A percentile compares a stretch with the other conserved stretches of the same genome.
Conservation (phyloP, 2,329 filamentous ascomycete genomes). For the Xylaria hypoxylon region DNA sequence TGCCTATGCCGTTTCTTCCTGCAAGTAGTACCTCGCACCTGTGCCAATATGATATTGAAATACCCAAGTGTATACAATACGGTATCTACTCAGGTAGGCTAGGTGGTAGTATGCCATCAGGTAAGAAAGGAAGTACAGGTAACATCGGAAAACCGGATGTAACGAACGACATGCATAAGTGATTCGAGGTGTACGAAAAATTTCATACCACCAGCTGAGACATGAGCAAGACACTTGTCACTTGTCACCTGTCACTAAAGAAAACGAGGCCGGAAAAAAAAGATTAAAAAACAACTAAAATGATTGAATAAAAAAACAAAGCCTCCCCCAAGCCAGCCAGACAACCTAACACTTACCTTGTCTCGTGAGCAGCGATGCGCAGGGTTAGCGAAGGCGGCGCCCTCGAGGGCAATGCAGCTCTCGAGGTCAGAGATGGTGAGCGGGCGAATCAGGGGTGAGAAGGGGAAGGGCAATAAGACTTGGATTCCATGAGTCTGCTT, state of each 20-base stretch:
- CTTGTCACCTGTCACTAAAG: too few relatives aligned
- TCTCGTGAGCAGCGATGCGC: constrained; percentile 63
- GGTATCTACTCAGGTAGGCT: not conserved
- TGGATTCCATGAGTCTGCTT: constrained; percentile 50
- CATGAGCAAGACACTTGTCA: not conserved
- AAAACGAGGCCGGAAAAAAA: not conserved
- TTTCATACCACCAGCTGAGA: constrained; percentile 1
- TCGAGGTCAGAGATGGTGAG: constrained; percentile 75
- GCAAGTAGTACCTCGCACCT: not conserved
- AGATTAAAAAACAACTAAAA: not conserved
- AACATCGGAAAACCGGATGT: not conserved
- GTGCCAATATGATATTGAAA: not conserved
- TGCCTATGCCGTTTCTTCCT: not conserved
- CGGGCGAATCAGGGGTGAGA: constrained; percentile 79
- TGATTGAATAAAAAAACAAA: constrained; percentile 10
- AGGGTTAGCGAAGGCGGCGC: constrained; percentile 64
- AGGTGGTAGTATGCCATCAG: not conserved
- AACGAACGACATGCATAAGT: constrained; percentile 21
- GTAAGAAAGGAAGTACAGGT: not conserved
- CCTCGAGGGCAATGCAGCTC: constrained; percentile 67
- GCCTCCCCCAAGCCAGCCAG: too few relatives aligned
- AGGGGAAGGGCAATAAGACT: constrained; percentile 65
- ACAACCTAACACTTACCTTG: constrained; percentile 58
- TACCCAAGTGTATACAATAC: not conserved
- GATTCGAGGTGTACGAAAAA: not conserved